These are phyloP conservation scores for Phascolomyces articulosus DNA, from an alignment of 371 early-diverging fungal genomes.

Conservation along the genomic window DNA sequence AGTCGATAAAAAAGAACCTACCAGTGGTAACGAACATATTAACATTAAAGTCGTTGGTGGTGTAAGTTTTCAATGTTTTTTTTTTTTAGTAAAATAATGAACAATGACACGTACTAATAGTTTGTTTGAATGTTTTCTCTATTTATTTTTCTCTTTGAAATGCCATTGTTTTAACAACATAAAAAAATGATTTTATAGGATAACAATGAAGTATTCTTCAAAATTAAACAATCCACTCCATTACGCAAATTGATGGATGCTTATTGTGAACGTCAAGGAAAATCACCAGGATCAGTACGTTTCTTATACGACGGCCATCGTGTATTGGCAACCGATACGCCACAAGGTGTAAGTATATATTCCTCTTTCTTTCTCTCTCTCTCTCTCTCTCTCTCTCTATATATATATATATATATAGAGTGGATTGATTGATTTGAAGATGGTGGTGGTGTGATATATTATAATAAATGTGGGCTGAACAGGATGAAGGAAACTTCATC, in stretches of 20 bases:
- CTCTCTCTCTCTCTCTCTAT: too few relatives aligned
- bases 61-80: conserved; percentile 52
- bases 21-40: conserved; percentile 71
- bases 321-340: conserved; percentile 76
- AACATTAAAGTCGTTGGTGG: conserved; percentile 87
- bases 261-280: conserved; percentile 82
- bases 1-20: conserved; percentile 59
- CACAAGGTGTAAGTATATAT: conserved; percentile 66
- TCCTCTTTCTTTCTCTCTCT: too few relatives aligned
- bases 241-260: conserved; percentile 93
- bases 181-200: conserved; percentile 64
- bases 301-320: conserved; percentile 91
- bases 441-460: neutral
- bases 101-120: too few relatives aligned
- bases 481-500: too few relatives aligned
- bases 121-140: too few relatives aligned
- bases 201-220: conserved; percentile 86
- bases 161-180: too few relatives aligned
- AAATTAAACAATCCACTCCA: conserved; percentile 90
- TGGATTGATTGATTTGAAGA: too few relatives aligned
- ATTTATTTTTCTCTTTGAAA: too few relatives aligned
- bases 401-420: too few relatives aligned
- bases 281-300: conserved; percentile 75
- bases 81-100: too few relatives aligned
- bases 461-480: too few relatives aligned